Evolutionary conservation across 2,329 filamentous ascomycete species (phyloP).

Genomic region (Stachybotrys chartarum): DNA sequence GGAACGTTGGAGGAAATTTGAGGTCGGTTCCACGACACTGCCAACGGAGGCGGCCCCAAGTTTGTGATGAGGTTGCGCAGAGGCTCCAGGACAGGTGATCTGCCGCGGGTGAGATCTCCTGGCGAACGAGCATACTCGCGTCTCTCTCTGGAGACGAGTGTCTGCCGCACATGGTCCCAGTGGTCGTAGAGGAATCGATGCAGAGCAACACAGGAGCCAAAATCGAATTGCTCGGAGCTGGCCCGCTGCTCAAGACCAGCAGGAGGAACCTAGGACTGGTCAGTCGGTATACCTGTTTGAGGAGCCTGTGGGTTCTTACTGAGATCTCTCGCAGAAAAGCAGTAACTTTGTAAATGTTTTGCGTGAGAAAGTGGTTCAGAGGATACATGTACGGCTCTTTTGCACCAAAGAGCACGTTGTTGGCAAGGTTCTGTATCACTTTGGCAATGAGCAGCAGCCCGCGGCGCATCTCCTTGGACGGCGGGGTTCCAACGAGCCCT

Average conservation of each 20-base stretch:
- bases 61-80: slow-evolving; percentile 57
- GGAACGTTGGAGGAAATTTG: slow-evolving; percentile 57
- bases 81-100: slow-evolving; percentile 52
- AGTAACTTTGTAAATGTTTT: slow-evolving; percentile 62
- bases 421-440: slow-evolving; percentile 64
- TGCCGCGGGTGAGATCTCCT: slow-evolving; percentile 41
- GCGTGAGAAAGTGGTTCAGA: slow-evolving; percentile 59
- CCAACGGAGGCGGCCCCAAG: slow-evolving; percentile 58
- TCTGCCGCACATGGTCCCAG: slow-evolving; percentile 62
- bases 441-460: slow-evolving; percentile 64
- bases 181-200: slow-evolving; percentile 66
- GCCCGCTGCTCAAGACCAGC: slow-evolving; percentile 32
- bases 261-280: slow-evolving; percentile 34
- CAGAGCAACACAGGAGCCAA: slow-evolving; percentile 62
- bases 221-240: slow-evolving; percentile 52
- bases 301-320: slow-evolving; percentile 29
- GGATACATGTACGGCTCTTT: slow-evolving; percentile 70
- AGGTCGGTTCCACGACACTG: slow-evolving; percentile 63
- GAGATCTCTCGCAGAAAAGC: slow-evolving; percentile 62
- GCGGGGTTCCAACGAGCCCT: slow-evolving; percentile 52
- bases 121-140: slow-evolving; percentile 49
- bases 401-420: slow-evolving; percentile 64
- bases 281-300: neutral
- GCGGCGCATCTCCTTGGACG: slow-evolving; percentile 62
- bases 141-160: slow-evolving; percentile 52